Evolutionary conservation across 768 basidiomycete species (phyloP), one percentile per base, ranked within the genome.

Genomic region (Hemileccinum impolitum): DNA sequence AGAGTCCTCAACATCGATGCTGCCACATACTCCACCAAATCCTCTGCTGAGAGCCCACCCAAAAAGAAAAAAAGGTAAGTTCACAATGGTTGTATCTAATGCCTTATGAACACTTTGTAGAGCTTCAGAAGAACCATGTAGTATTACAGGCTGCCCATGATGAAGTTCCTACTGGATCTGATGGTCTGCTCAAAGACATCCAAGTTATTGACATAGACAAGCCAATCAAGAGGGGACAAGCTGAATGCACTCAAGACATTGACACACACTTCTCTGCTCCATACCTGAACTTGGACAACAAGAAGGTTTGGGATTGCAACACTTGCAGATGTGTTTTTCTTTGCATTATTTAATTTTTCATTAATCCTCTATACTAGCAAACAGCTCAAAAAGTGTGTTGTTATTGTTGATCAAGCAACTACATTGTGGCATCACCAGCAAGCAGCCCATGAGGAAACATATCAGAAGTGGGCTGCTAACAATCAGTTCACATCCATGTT

Each of bases 401-500:
- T 25, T 18, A 31, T 49, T 8, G 8, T 43, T 4, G 4, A 49
- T 19, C 15, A 49, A 43, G 5, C 28, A 10, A 49, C 26, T 1
- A 49, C 19, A 15, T 10, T 44, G 8, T 23, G 2, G 23, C 8
- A 3, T 18, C 48, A 50, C 43, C n/a, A n/a, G n/a, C n/a, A n/a
- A n/a, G n/a, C n/a, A n/a, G n/a, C n/a, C n/a, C n/a, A n/a, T n/a
- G n/a, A 43, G 44, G 38, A 50, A 45, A 11, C 43, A 2, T 50
- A 44, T 39, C 9, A 9, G 3, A 34, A 44, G 18, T 50, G 48
- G 48, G 48, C 48, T 19, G 37, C 43, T 3, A 14, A 44, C 3
- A 50, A 44, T 4, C n/a, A 17, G 0, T 50, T 50, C 14, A 39
- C 6, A 15, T 50, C 43, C 1, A 50, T 50, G 31, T 12, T 50